A percentile compares a stretch with the other conserved stretches of the same genome.
Conservation (phyloP, 331 rosid species). For the Malus hybrid region DNA sequence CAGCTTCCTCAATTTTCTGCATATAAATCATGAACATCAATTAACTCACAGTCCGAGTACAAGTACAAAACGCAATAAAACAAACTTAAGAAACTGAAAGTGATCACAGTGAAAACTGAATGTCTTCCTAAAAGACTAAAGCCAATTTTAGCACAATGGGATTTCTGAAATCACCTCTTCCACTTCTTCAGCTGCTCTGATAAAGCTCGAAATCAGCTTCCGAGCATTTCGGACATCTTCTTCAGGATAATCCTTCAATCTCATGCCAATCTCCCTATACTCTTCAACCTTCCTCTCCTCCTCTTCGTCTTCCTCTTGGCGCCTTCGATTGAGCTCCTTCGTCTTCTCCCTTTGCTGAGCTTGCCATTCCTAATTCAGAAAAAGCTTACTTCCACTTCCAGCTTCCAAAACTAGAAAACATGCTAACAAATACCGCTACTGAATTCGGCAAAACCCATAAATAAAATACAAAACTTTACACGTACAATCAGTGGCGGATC, state of each 20-base stretch:
- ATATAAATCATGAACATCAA: background rate
- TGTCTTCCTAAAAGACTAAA: background rate
- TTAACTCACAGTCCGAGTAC: background rate
- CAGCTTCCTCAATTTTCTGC: constrained; percentile 93
- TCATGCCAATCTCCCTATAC: constrained; percentile 76
- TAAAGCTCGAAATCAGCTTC: constrained; percentile 64
- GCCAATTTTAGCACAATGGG: background rate
- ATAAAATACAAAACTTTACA: background rate
- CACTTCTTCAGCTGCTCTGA: constrained; percentile 81
- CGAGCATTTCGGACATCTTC: constrained; percentile 80
- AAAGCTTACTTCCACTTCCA: constrained; percentile 21
- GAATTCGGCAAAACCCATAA: background rate
- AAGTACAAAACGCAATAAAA: background rate
- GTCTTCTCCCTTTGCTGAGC: constrained; percentile 62
- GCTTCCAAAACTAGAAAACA: background rate
- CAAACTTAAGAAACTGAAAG: background rate
- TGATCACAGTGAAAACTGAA: background rate
- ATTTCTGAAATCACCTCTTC: constrained; percentile 59
- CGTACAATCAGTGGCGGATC: background rate
- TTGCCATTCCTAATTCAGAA: constrained; percentile 82
- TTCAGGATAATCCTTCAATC: constrained; percentile 73
- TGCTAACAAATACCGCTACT: background rate
- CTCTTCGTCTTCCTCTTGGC: constrained; percentile 68
- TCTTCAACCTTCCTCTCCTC: constrained; percentile 74
- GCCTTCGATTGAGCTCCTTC: constrained; percentile 46